These are phyloP conservation scores for Lasiosphaeria hispida DNA, from an alignment of 495 filamentous ascomycete species.

Conservation along the genomic window DNA sequence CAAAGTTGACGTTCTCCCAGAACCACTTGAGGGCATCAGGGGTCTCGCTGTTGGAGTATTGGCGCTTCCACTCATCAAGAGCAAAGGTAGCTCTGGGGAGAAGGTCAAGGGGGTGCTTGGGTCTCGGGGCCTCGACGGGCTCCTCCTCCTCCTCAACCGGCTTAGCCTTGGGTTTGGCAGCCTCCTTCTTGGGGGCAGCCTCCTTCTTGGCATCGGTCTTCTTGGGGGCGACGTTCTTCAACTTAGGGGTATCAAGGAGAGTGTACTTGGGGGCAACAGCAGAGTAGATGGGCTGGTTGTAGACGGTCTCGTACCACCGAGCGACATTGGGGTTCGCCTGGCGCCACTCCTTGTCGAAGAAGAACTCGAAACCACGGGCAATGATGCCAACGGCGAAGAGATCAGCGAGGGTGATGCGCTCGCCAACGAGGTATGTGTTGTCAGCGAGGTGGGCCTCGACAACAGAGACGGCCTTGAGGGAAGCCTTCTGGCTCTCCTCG, in stretches of 20 bases:
- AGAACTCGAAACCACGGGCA: slow-evolving; percentile 78
- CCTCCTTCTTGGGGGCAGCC: slow-evolving; percentile 49
- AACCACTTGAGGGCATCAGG: slow-evolving; percentile 92
- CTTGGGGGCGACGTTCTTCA: slow-evolving; percentile 90
- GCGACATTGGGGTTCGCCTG: slow-evolving; percentile 74
- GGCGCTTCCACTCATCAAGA: slow-evolving; percentile 97
- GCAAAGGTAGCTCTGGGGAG: slow-evolving; percentile 75
- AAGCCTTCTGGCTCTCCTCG: slow-evolving; percentile 68
- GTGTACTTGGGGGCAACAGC: slow-evolving; percentile 68
- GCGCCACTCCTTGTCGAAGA: slow-evolving; percentile 88
- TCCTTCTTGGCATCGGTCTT: slow-evolving; percentile 65
- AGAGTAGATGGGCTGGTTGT: slow-evolving; percentile 87
- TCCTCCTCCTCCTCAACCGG: slow-evolving; percentile 66
- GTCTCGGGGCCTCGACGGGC: slow-evolving; percentile 71
- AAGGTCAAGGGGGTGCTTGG: slow-evolving; percentile 93
- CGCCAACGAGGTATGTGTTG: slow-evolving; percentile 96
- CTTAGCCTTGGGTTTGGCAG: slow-evolving; percentile 53
- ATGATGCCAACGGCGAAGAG: slow-evolving; percentile 76
- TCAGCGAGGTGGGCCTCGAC: slow-evolving; percentile 82
- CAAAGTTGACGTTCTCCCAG: slow-evolving; percentile 90
- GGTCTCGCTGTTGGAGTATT: slow-evolving; percentile 96
- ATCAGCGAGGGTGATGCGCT: slow-evolving; percentile 96
- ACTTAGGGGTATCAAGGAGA: slow-evolving; percentile 74
- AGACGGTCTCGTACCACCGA: slow-evolving; percentile 92
- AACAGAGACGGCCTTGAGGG: slow-evolving; percentile 63